Base-by-base conservation (phyloP, 805 yeast genomes). In the Ogataea chonburiensis region DNA sequence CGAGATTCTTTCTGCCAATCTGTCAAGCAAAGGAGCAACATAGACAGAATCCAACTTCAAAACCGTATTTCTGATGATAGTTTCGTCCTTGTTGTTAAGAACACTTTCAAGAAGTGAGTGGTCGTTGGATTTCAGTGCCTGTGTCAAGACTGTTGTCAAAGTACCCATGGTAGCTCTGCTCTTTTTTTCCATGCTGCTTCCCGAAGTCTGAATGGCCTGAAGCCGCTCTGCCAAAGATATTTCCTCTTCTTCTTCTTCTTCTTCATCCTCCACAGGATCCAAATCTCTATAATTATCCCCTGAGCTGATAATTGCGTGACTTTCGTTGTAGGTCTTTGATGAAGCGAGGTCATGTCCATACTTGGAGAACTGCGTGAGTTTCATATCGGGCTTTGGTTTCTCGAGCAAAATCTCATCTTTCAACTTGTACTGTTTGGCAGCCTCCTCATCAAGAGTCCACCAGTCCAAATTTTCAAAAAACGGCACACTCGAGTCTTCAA, bases 91-190 rank as follows among this genome's bases (percentile, higher is more conserved):
- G 48, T 74, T 74, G 40, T 62, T 61, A 45, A 93, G 69, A 9
- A 95, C 95, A 3, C 86, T 77, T 59, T 93, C 98, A 44, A 93
- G 69, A 38, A 93, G 67, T 7, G 93, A 67, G 52, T 81, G 88
- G 58, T 93, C 99, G 52, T 85, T 86, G 14, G 94, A 80, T 51
- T 77, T 80, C 44, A 93, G 70, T 0, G 98, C 91, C 64, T 93
- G 98, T 10, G 89, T 70, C 28, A 93, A 68, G n/a, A 93, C 77
- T 1, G 84, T 79, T 2, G 96, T 77, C 42, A 89, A 74, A 2
- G 96, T 78, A 34, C 93, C 95, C 5, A 84, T 76, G 7, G 78
- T 73, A 14, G 79, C 75, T 38, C 70, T 71, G 43, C 74, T 72
- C 40, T 66, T 66, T 28, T 63, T 61, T 42, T 21, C 30, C 5